Percentiles rank a stretch among this genome's conserved stretches.
Evolutionary conservation across 345 rosid species (phyloP).

Genomic region (Aegle marmelos): DNA sequence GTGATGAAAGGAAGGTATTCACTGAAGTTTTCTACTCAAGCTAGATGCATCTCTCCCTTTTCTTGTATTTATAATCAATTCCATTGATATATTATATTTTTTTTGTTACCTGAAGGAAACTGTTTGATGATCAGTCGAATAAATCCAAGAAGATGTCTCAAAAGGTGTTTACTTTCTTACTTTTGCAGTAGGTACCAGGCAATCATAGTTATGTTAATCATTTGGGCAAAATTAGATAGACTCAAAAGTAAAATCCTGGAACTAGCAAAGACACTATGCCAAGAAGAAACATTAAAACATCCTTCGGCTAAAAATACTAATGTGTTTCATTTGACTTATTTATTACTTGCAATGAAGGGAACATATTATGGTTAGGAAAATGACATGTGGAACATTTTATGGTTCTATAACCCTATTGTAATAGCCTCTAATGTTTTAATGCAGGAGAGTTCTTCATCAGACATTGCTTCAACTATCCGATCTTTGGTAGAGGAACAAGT

Average conservation of each 20-base stretch:
- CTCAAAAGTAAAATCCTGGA: not conserved
- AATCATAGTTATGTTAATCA: not conserved
- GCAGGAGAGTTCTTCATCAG: slow-evolving; percentile 36
- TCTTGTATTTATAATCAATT: not conserved
- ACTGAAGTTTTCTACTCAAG: not conserved
- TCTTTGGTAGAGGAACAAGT: slow-evolving; percentile 34
- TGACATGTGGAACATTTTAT: not conserved
- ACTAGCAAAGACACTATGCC: not conserved
- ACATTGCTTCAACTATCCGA: slow-evolving; percentile 26
- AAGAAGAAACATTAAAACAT: not conserved
- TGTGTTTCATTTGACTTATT: not conserved
- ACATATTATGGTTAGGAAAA: not conserved
- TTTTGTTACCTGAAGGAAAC: slow-evolving; percentile 45
- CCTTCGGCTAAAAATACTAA: not conserved
- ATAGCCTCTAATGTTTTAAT: not conserved
- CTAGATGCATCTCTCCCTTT: not conserved
- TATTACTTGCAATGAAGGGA: not conserved
- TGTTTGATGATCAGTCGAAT: slow-evolving; percentile 41
- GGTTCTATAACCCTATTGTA: not conserved
- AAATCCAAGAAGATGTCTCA: slow-evolving; percentile 29
- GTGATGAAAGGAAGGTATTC: slow-evolving; percentile 46
- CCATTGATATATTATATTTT: not conserved
- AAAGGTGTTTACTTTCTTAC: slow-evolving; percentile 42
- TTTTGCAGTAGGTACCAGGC: not conserved
- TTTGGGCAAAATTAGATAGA: not conserved